Base-by-base conservation (phyloP, 1,139 yeast species). In the Geotrichum candidum region DNA sequence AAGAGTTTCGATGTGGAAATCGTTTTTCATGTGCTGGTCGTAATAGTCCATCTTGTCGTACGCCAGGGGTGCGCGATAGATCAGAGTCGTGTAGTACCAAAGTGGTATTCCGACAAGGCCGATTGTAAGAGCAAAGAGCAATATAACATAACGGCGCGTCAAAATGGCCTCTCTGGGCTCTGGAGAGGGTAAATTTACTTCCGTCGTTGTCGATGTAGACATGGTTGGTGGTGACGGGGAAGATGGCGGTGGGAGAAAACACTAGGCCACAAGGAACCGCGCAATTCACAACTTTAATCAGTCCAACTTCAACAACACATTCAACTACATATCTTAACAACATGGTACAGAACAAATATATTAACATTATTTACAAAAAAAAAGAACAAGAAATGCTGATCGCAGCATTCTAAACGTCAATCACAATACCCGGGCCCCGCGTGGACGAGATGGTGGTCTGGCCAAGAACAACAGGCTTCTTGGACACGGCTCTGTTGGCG, bases 381-480 rank as follows among this genome's bases (percentile, higher is more conserved):
- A 56, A 50, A 10, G 10, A 9, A 5, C 48, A 41, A n/a, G 2
- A 35, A 10, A n/a, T 2, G n/a, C 22, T 18, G 27, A 4, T 4
- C 27, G 22, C 48, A 41, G 48, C 48, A 41, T 23, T n/a, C 59
- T 70, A 76, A 18, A 84, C 84, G 74, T 88, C 84, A 64, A 91
- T 84, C 55, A 88, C 87, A 61, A 90, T 80, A 31, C 92, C 87
- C 1, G 97, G 97, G 38, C 96, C 95, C 68, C 82, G 82, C 15
- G 96, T 87, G 56, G 91, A 83, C 51, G 86, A 80, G 63, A 91
- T 74, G 35, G 82, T 80, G 15, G 96, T 82, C 68, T 85, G 85
- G 38, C 96, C 96, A 61, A 91, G 71, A 62, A 85, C 72, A 71
- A 87, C 85, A 57, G 90, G 88, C 72, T 83, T 87, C 71, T 86